phyloP scores from a whole-genome alignment of 148 eudicot genomes.

The Diospyros kaki region DNA sequence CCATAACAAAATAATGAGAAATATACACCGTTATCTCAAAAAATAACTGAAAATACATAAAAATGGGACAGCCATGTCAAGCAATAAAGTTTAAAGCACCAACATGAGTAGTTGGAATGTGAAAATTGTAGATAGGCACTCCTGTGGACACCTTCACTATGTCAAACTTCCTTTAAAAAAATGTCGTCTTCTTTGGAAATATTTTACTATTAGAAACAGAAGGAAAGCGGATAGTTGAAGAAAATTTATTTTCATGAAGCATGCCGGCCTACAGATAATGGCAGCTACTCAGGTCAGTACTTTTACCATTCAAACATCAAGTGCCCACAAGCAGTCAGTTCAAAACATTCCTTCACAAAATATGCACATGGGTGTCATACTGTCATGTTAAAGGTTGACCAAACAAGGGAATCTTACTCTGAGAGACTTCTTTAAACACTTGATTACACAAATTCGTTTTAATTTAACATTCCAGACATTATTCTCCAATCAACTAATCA shows the following conservation, averaged over 20 bases:
- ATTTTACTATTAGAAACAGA: not conserved
- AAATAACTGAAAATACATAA: too few species aligned
- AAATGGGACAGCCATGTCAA: too few species aligned
- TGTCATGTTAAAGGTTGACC: not conserved
- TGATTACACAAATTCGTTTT: not conserved
- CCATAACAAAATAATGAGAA: too few species aligned
- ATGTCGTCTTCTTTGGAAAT: not conserved
- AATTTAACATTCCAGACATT: not conserved
- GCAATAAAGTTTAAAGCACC: too few species aligned
- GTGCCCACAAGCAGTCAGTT: not conserved
- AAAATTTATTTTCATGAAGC: not conserved
- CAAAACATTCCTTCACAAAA: constrained; percentile 2
- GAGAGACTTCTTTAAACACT: not conserved
- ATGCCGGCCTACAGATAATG: not conserved
- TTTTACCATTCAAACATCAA: not conserved
- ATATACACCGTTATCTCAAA: too few species aligned
- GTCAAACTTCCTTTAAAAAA: not conserved
- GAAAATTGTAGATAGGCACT: not conserved
- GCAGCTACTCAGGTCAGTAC: not conserved
- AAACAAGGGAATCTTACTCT: not conserved
- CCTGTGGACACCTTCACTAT: not conserved
- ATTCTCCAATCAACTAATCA: not conserved
- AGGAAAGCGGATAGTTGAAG: not conserved
- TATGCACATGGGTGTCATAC: not conserved
- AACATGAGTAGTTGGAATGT: too few species aligned